Evolutionary conservation across 768 basidiomycete species (phyloP), one percentile per base, ranked within the genome.

Genomic region (Austroboletus festivus): DNA sequence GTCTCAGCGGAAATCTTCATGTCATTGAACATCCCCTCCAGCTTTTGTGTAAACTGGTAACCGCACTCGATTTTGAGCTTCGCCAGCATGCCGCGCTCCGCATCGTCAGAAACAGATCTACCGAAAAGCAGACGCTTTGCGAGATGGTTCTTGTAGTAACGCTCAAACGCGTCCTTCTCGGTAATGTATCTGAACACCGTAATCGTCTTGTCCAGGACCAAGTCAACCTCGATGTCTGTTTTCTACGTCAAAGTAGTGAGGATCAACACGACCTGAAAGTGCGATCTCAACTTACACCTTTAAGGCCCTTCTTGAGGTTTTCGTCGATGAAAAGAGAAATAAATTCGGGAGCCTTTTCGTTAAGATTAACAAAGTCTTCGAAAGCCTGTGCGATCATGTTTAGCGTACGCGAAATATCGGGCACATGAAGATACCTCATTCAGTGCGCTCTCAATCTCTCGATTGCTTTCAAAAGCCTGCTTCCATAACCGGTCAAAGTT

Each of bases 1-100:
- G 83, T 83, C 47, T 99, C 96, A 18, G 73, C 68, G 5, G 92
- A 95, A 23, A 94, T 66, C 59, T 83, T 89, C 83, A 99, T 93
- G 63, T 98, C 95, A 55, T 91, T 79, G 80, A 99, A 96, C 95
- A 99, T 99, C 49, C 94, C 94, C 68, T 99, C 94, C 60, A 98
- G 74, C 66, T 94, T 94, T 69, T 95, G 92, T 1, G 96, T 98
- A 68, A 98, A 99, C 63, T 95, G 92, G 58, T 85, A 86, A 7
- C 95, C 95, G 60, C 89, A 94, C 70, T 98, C 95, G 21, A 95
- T 79, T 71, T 97, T 97, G 60, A 99, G 82, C 69, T 96, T 97
- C 39, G 92, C 86, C 2, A 99, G 79, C 93, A 99, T 97, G 49
- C 88, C 91, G 39, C 89, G 86, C 63, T 99, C 96, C 3, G 96